Percentiles rank a stretch among this genome's conserved stretches.
These are phyloP conservation scores for Echium plantagineum DNA, from an alignment of 257 asterid genomes.

Conservation along the genomic window DNA sequence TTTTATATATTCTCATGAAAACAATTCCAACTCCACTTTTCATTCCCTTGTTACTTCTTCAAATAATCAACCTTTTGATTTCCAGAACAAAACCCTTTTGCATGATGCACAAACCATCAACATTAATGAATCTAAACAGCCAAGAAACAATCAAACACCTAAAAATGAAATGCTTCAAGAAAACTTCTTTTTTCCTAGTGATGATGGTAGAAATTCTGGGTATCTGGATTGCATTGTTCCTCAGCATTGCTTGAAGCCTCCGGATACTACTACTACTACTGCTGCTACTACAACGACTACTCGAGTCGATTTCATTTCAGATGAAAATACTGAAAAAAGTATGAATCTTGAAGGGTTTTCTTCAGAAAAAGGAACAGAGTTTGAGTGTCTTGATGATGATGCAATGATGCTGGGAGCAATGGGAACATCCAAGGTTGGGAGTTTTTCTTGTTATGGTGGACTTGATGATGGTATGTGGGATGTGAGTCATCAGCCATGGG, in stretches of 20 bases:
- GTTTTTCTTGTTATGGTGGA: conserved; percentile 11
- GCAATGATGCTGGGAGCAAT: no score
- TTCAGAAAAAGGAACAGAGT: conserved; percentile 13
- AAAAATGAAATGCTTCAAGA: conserved; percentile 21
- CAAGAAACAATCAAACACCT: background rate
- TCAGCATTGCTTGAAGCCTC: conserved; percentile 59
- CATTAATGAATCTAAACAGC: conserved; percentile 4
- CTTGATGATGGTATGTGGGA: conserved; percentile 11
- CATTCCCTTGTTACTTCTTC: conserved; percentile 20
- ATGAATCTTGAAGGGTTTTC: background rate
- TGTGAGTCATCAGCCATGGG: background rate
- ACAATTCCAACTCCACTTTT: conserved; percentile 15
- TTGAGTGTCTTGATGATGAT: conserved; percentile 5
- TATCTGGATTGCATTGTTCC: conserved; percentile 89
- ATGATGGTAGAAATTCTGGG: conserved; percentile 46
- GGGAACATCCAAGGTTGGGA: conserved; percentile 18
- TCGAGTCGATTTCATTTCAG: background rate
- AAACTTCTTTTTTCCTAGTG: conserved; percentile 21
- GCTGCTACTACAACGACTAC: background rate
- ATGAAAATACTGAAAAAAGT: background rate
- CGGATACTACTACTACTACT: background rate
- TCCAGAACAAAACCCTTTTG: conserved; percentile 17
- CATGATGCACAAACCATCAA: conserved; percentile 9
- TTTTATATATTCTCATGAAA: conserved; percentile 48
- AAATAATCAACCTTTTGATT: conserved; percentile 25